Conservation (phyloP, 2,329 filamentous ascomycete species). For the Colletotrichum echinochloae region DNA sequence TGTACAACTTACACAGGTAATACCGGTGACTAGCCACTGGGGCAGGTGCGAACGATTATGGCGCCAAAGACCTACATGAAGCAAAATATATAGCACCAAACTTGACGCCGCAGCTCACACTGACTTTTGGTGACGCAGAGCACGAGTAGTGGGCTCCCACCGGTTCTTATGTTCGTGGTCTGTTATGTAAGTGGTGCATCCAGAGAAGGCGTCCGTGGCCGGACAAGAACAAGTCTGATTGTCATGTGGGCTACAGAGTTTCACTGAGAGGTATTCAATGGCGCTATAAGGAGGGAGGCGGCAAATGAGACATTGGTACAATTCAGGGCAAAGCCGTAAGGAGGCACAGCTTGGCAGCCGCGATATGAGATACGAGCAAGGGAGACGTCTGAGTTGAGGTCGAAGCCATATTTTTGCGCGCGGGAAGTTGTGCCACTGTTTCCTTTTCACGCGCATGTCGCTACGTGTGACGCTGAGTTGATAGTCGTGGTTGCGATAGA, state of each 20-base stretch:
- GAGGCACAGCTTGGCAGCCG: not conserved
- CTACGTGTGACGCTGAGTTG: conserved; percentile 66
- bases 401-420: conserved; percentile 55
- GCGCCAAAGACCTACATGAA: not conserved
- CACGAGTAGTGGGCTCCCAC: not conserved
- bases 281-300: not conserved
- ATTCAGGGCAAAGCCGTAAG: not conserved
- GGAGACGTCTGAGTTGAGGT: conserved; percentile 53
- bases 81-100: not conserved
- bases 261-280: too few relatives aligned
- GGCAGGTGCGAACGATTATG: too few relatives aligned
- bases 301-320: not conserved
- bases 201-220: too few relatives aligned
- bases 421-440: conserved; percentile 52
- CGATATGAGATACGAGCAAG: not conserved
- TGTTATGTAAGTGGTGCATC: not conserved
- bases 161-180: not conserved
- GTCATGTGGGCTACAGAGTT: not conserved
- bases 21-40: not conserved
- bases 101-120: not conserved
- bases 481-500: conserved; percentile 79
- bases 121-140: not conserved
- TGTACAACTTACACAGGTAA: not conserved
- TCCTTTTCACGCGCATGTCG: conserved; percentile 56
- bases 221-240: not conserved